Conservation (phyloP, 108 stramenopile species). For the Cyclotella cryptica region DNA sequence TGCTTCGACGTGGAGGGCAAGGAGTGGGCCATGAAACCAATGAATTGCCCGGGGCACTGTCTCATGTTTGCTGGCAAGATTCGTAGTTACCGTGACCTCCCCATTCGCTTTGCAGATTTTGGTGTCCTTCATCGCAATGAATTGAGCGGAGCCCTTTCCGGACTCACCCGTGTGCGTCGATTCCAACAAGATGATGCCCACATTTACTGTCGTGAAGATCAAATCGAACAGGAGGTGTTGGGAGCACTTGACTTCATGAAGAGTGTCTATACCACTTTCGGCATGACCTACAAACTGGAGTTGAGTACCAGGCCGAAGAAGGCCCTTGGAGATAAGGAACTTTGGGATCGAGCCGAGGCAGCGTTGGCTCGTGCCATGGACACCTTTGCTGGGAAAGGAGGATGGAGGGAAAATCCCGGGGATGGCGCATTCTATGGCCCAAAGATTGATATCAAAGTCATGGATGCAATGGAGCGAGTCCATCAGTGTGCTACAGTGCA, state of each 20-base stretch:
- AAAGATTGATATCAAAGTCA: constrained; percentile 99
- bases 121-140: constrained; percentile 99
- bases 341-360: constrained; percentile 96
- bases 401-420: constrained; percentile 97
- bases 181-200: constrained; percentile 99
- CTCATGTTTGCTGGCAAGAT: constrained; percentile 91
- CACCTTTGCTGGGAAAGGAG: constrained; percentile 92
- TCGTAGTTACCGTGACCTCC: constrained; percentile 97
- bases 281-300: constrained; percentile 99
- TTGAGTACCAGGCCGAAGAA: constrained; percentile 98
- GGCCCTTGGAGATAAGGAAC: constrained; percentile 94
- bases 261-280: constrained; percentile 95
- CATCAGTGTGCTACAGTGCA: constrained; percentile 99
- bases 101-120: constrained; percentile 97
- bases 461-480: constrained; percentile 98
- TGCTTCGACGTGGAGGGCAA: constrained; percentile 94
- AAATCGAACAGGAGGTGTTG: constrained; percentile 94
- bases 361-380: constrained; percentile 94
- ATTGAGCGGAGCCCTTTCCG: constrained; percentile 95
- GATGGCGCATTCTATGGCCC: constrained; percentile 99
- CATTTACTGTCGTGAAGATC: constrained; percentile 97
- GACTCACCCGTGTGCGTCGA: constrained; percentile 98
- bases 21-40: constrained; percentile 98
- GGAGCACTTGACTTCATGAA: constrained; percentile 98
- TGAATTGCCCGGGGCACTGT: constrained; percentile 99